Conservation (phyloP, 441 rosid genomes). For the Adansonia grandidieri region DNA sequence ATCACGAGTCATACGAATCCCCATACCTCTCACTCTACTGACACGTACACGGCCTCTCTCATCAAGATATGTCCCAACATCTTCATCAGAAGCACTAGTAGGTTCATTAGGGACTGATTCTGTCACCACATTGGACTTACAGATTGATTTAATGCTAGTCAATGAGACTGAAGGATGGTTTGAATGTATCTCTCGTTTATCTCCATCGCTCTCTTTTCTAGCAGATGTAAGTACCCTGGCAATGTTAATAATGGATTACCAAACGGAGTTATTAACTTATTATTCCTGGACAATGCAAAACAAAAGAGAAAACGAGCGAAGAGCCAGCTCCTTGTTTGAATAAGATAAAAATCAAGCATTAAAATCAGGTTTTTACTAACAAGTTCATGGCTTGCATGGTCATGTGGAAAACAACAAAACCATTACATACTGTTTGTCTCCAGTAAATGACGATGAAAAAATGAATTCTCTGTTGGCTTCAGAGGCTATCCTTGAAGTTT, state of each 20-base stretch:
- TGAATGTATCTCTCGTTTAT: slow-evolving; percentile 36
- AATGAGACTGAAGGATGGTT: slow-evolving; percentile 40
- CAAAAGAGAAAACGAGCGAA: neutral
- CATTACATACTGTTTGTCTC: slow-evolving; percentile 83
- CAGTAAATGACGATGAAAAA: slow-evolving; percentile 85
- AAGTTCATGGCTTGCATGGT: slow-evolving; percentile 6
- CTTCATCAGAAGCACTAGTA: slow-evolving; percentile 50
- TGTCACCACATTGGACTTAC: slow-evolving; percentile 44
- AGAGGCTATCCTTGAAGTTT: slow-evolving; percentile 90
- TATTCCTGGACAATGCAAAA: slow-evolving; percentile 5
- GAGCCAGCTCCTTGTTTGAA: slow-evolving; percentile 11
- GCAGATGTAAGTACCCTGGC: slow-evolving; percentile 68
- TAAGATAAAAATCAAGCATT: neutral
- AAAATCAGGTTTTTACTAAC: neutral
- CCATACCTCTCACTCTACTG: slow-evolving; percentile 87
- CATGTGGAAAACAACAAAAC: slow-evolving; percentile 21
- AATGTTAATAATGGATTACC: slow-evolving; percentile 28
- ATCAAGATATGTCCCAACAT: slow-evolving; percentile 80
- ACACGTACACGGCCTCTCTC: slow-evolving; percentile 81
- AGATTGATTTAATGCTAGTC: slow-evolving; percentile 34
- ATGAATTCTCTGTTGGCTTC: slow-evolving; percentile 96
- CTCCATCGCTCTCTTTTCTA: slow-evolving; percentile 53
- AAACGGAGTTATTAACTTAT: slow-evolving; percentile 33
- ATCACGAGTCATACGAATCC: slow-evolving; percentile 94
- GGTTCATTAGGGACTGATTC: slow-evolving; percentile 48